Evolutionary conservation across 2,329 filamentous ascomycete species (phyloP).

Genomic region (Madurella mycetomatis): DNA sequence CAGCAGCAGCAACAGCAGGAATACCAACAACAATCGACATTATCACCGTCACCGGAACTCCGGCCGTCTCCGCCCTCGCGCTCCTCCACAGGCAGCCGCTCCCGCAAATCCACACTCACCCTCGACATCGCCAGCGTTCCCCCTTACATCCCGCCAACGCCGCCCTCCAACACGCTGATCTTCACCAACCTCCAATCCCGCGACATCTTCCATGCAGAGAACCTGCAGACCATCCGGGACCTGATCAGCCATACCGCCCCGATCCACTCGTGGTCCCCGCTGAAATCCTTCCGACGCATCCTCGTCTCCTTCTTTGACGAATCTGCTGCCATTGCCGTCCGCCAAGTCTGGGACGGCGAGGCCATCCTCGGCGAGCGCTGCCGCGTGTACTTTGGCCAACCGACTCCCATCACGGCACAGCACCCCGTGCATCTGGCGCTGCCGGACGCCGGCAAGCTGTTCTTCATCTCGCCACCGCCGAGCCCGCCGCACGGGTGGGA

Average conservation of each 20-base stretch:
- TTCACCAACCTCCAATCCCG: slow-evolving; percentile 73
- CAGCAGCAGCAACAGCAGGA: slow-evolving; percentile 2
- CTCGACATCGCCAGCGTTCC: slow-evolving; percentile 72
- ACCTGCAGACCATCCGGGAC: slow-evolving; percentile 67
- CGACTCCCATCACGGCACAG: slow-evolving; percentile 49
- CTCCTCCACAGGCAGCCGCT: slow-evolving; percentile 45
- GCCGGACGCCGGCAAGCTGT: slow-evolving; percentile 65
- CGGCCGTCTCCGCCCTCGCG: slow-evolving; percentile 32
- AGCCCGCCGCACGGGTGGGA: slow-evolving; percentile 67
- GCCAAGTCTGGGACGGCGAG: slow-evolving; percentile 70
- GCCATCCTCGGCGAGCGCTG: slow-evolving; percentile 64
- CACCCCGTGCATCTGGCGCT: slow-evolving; percentile 58
- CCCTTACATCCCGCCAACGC: slow-evolving; percentile 64
- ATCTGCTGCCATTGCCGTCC: slow-evolving; percentile 65
- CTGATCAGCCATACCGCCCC: slow-evolving; percentile 66
- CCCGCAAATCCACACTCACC: slow-evolving; percentile 52
- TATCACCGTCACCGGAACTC: slow-evolving; percentile 12
- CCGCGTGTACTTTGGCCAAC: slow-evolving; percentile 64
- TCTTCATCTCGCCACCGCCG: slow-evolving; percentile 68
- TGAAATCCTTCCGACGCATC: slow-evolving; percentile 79
- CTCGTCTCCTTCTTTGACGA: slow-evolving; percentile 71
- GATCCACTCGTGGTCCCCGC: slow-evolving; percentile 72
- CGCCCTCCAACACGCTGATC: slow-evolving; percentile 77
- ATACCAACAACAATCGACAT: not conserved
- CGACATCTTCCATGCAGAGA: slow-evolving; percentile 69